These are phyloP conservation scores for Colletotrichum sp. DNA, from an alignment of 2,329 filamentous ascomycete genomes.

Conservation along the genomic window DNA sequence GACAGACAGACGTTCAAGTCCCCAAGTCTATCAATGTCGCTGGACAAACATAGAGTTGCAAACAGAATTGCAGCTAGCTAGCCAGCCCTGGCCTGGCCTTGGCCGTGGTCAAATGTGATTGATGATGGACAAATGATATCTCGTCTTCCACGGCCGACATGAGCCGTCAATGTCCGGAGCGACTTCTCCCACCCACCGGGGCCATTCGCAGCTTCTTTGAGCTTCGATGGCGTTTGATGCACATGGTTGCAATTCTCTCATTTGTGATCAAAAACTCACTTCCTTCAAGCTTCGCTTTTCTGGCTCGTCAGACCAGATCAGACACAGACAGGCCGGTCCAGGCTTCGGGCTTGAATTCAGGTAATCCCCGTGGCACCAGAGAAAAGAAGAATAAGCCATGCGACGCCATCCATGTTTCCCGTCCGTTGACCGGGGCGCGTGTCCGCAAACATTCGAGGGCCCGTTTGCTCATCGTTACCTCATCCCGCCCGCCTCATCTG, in stretches of 20 bases:
- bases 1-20: neutral
- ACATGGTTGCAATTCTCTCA: neutral
- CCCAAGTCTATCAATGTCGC: neutral
- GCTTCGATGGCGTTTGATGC: neutral
- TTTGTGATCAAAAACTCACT: neutral
- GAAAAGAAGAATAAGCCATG: neutral
- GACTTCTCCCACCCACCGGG: neutral
- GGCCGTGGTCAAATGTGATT: neutral
- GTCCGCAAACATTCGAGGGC: neutral
- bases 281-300: neutral
- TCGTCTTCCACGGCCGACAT: neutral
- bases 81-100: neutral
- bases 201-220: neutral
- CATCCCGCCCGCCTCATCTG: neutral
- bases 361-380: neutral
- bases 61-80: neutral
- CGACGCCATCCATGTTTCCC: neutral
- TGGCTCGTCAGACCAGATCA: neutral
- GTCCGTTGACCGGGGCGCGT: neutral
- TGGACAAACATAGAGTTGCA: neutral
- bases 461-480: conserved; percentile 5
- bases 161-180: neutral
- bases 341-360: neutral
- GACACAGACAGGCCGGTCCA: neutral
- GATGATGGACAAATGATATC: conserved; percentile 15